Evolutionary conservation across 2,329 filamentous ascomycete species (phyloP), one percentile per base, ranked within the genome.

Genomic region (Xylogone sp.): DNA sequence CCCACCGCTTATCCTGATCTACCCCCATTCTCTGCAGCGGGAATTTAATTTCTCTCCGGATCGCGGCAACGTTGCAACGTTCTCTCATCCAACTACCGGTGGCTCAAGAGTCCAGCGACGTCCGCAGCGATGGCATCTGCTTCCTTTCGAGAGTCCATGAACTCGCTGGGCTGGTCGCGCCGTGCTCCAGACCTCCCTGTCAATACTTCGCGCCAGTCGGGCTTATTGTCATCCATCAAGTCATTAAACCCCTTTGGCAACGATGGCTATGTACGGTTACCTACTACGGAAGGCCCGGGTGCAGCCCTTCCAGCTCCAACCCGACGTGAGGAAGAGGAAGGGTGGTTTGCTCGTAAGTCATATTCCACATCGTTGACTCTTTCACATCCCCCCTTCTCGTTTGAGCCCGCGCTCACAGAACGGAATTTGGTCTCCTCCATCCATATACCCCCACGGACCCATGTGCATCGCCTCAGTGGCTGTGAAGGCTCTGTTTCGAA

Each of bases 61-160:
- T 48, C 7, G 27, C 29, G 20, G 27, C 43, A 21, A n/a, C 19
- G 12, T 20, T 12, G n/a, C 21, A 16, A 27, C 21, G 21, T 43
- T 13, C 34, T 13, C 13, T 46, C 42, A 44, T 50, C 21, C 46
- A 59, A 59, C 56, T 59, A 51, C 62, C 60, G 56, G 45, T 45
- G 39, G 46, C 53, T 46, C 51, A 45, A 24, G 43, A 42, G 46
- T 50, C 29, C 24, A 42, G 56, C 48, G 49, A 18, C 27, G 27
- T 31, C 27, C 13, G 27, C 47, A 53, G 69, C 54, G 56, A 96
- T 96, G 92, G 88, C 92, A 55, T 93, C 91, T 59, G 78, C 84
- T 60, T 89, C 90, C 45, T 97, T 99, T 71, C 84, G 92, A 68
- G 90, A 97, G 71, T 95, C 90, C 20, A 91, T 97, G 78, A 95